A percentile compares a stretch with the other conserved stretches of the same genome.
These are phyloP conservation scores for Halophytophthora polymorphica DNA, from an alignment of 352 stramenopile genomes.

Conservation along the genomic window DNA sequence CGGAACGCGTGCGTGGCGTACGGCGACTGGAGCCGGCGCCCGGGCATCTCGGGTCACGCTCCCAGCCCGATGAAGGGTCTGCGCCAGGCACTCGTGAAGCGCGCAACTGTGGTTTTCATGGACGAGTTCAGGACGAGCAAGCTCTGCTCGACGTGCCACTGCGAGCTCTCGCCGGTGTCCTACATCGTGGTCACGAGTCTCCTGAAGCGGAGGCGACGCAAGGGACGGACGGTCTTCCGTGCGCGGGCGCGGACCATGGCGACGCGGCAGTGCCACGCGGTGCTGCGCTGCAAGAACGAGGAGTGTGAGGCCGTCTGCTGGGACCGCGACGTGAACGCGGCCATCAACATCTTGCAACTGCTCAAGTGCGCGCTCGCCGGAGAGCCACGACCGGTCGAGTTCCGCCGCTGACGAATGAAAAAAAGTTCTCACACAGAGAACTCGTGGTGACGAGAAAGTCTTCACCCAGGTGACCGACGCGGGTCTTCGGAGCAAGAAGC, in stretches of 20 bases:
- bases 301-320: conserved; percentile 7
- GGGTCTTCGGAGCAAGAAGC: no score
- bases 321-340: conserved; percentile 16
- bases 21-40: conserved; percentile 9
- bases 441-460: no score
- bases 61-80: conserved; percentile 18
- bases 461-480: conserved; percentile 10
- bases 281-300: conserved; percentile 7
- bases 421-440: conserved; percentile 5
- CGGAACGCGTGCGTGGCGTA: conserved; percentile 4
- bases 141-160: conserved; percentile 22
- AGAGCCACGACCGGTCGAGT: neutral
- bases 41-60: conserved; percentile 15
- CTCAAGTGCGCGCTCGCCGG: conserved; percentile 10
- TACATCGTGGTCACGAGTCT: conserved; percentile 10
- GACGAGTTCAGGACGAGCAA: conserved; percentile 27
- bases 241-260: conserved; percentile 5
- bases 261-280: conserved; percentile 9
- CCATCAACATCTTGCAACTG: conserved; percentile 17
- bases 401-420: conserved; percentile 1
- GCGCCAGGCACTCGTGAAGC: conserved; percentile 12
- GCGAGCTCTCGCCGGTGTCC: conserved; percentile 8
- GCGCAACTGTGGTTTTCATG: conserved; percentile 19
- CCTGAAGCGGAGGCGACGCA: conserved; percentile 6
- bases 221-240: conserved; percentile 2